Conservation (phyloP, 768 basidiomycete species). For the Leucocoprinus leucothites region DNA sequence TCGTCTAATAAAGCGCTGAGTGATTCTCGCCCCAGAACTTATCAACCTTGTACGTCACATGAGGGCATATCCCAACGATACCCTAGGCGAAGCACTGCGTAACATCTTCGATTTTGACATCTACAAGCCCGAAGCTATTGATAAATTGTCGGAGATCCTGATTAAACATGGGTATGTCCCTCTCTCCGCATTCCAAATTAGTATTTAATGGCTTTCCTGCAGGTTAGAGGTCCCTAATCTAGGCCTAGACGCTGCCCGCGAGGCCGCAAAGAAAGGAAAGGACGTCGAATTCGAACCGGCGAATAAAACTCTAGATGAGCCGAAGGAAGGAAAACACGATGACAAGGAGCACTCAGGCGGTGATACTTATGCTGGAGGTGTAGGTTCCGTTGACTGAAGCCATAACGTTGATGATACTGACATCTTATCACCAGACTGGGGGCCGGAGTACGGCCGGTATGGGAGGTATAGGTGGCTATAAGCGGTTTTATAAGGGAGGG, state of each 20-base stretch:
- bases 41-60: slow-evolving; percentile 66
- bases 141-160: slow-evolving; percentile 55
- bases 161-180: slow-evolving; percentile 51
- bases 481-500: slow-evolving; percentile 59
- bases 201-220: not conserved
- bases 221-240: slow-evolving; percentile 53
- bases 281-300: slow-evolving; percentile 59
- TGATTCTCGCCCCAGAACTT: slow-evolving; percentile 37
- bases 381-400: slow-evolving; percentile 23
- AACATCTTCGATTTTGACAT: slow-evolving; percentile 74
- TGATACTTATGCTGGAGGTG: slow-evolving; percentile 65
- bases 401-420: not conserved
- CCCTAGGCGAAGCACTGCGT: slow-evolving; percentile 54
- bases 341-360: slow-evolving; percentile 61
- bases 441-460: slow-evolving; percentile 65
- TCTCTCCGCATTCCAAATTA: not conserved
- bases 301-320: slow-evolving; percentile 44
- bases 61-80: slow-evolving; percentile 55
- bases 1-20: not conserved
- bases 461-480: slow-evolving; percentile 67
- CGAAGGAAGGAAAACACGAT: slow-evolving; percentile 64
- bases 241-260: slow-evolving; percentile 57
- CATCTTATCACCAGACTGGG: slow-evolving; percentile 47
- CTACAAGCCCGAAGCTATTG: slow-evolving; percentile 62
- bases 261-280: slow-evolving; percentile 46